Evolutionary conservation across 176 grass and related monocot genomes (phyloP).

Genomic region (Hordeum marinum): DNA sequence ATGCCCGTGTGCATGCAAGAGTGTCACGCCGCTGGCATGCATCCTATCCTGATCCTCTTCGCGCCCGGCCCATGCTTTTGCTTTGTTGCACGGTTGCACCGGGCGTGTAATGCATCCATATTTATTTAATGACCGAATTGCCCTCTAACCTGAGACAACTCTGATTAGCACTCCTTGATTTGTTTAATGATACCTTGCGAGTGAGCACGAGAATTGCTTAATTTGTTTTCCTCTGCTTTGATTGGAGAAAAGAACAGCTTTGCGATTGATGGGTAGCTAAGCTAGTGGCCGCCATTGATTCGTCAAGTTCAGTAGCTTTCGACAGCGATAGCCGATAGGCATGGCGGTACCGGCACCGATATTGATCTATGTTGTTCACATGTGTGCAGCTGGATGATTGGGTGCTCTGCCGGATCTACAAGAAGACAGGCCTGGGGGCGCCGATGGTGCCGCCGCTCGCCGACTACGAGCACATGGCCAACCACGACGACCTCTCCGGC

Average conservation of each 20-base stretch:
- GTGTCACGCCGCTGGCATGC: slow-evolving; percentile 27
- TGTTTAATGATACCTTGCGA: not conserved
- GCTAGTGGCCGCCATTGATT: not conserved
- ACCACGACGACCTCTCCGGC: slow-evolving; percentile 29
- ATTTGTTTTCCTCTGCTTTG: not conserved
- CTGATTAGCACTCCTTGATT: too few species aligned
- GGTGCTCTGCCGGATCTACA: slow-evolving; percentile 97
- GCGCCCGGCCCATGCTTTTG: not conserved
- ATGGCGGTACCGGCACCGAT: not conserved
- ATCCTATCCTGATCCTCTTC: not conserved
- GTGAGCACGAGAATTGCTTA: not conserved
- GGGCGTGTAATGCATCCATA: not conserved
- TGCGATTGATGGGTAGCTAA: not conserved
- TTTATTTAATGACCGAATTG: not conserved
- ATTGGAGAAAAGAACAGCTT: not conserved
- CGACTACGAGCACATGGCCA: slow-evolving; percentile 37
- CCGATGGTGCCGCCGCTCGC: slow-evolving; percentile 35
- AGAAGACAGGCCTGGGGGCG: slow-evolving; percentile 54
- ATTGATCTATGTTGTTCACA: not conserved
- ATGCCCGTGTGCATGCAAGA: not conserved
- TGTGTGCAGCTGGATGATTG: slow-evolving; percentile 74
- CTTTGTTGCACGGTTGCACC: slow-evolving; percentile 3
- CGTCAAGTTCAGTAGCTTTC: slow-evolving; percentile 5
- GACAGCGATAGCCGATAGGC: slow-evolving; percentile 1
- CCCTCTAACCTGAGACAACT: not conserved